Evolutionary conservation across 208 protist species (phyloP).

Genomic region (Trypanosoma caninum): DNA sequence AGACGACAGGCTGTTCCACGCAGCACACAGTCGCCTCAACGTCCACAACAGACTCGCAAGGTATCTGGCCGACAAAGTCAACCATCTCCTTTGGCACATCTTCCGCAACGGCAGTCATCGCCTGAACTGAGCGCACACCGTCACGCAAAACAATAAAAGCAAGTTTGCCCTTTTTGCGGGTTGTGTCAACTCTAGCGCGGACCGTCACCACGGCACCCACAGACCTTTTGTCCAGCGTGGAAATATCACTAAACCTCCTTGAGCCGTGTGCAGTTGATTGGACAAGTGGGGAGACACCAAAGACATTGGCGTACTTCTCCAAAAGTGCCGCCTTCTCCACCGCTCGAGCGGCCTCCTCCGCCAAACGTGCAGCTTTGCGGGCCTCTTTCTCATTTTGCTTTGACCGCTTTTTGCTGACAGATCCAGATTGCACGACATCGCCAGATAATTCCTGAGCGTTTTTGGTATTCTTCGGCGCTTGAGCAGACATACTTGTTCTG

Average conservation of each 20-base stretch:
- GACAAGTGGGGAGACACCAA: constrained; percentile 65
- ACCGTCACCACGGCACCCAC: constrained; percentile 58
- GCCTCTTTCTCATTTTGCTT: constrained; percentile 82
- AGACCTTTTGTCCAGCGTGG: constrained; percentile 34
- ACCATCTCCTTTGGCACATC: constrained; percentile 85
- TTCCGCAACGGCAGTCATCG: constrained; percentile 73
- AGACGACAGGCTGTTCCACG: constrained; percentile 72
- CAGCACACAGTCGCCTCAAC: constrained; percentile 59
- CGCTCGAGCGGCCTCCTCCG: constrained; percentile 76
- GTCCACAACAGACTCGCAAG: constrained; percentile 88
- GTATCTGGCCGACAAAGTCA: constrained; percentile 88
- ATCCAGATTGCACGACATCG: constrained; percentile 13
- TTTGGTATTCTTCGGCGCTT: background rate
- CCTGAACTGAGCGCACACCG: constrained; percentile 73
- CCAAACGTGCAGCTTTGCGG: constrained; percentile 78
- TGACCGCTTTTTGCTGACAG: constrained; percentile 26
- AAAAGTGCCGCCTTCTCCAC: constrained; percentile 83
- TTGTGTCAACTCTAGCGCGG: constrained; percentile 84
- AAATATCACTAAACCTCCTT: constrained; percentile 43
- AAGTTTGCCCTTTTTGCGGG: constrained; percentile 90
- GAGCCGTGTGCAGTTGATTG: constrained; percentile 77
- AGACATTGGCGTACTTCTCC: constrained; percentile 68
- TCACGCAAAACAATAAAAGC: constrained; percentile 90
- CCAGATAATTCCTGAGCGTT: constrained; percentile 4
- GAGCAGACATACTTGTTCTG: constrained; percentile 14